A percentile compares a stretch with the other conserved stretches of the same genome.
Conservation (phyloP, 2,329 filamentous ascomycete genomes). For the Chaetomium sp. region DNA sequence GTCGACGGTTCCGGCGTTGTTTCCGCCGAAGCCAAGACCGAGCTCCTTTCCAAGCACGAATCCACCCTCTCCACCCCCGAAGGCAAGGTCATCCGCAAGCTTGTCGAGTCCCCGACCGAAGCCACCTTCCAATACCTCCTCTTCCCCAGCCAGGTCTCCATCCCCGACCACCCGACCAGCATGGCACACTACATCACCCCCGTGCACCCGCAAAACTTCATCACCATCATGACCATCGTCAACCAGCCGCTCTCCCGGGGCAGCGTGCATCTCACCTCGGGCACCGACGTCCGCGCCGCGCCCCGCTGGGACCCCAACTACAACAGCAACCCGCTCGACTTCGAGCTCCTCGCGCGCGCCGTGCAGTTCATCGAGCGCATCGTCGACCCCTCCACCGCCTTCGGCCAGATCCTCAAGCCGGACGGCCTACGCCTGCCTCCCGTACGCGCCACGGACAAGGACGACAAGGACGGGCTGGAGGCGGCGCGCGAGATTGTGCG, state of each 20-base stretch:
- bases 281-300: conserved; percentile 34
- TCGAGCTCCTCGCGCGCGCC: conserved; percentile 43
- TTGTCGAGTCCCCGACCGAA: conserved; percentile 27
- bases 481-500: conserved; percentile 32
- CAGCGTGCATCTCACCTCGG: conserved; percentile 47
- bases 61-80: conserved; percentile 15
- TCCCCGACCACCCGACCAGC: conserved; percentile 19
- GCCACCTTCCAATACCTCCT: conserved; percentile 31
- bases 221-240: conserved; percentile 50
- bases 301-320: conserved; percentile 50
- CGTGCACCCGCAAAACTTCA: conserved; percentile 40
- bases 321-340: conserved; percentile 49
- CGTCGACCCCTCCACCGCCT: conserved; percentile 32
- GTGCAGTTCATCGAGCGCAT: conserved; percentile 37
- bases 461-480: conserved; percentile 26
- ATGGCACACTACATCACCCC: conserved; percentile 28
- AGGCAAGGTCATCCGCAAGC: conserved; percentile 22
- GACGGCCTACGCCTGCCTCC: conserved; percentile 33
- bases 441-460: conserved; percentile 17
- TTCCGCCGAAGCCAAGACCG: conserved; percentile 21
- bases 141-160: conserved; percentile 28
- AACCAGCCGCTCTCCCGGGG: conserved; percentile 57
- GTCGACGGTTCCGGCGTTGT: conserved; percentile 27
- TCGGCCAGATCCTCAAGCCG: conserved; percentile 35
- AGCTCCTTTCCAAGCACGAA: conserved; percentile 23